Evolutionary conservation across 495 filamentous ascomycete genomes (phyloP).

Genomic region (Penicillium arizonense): DNA sequence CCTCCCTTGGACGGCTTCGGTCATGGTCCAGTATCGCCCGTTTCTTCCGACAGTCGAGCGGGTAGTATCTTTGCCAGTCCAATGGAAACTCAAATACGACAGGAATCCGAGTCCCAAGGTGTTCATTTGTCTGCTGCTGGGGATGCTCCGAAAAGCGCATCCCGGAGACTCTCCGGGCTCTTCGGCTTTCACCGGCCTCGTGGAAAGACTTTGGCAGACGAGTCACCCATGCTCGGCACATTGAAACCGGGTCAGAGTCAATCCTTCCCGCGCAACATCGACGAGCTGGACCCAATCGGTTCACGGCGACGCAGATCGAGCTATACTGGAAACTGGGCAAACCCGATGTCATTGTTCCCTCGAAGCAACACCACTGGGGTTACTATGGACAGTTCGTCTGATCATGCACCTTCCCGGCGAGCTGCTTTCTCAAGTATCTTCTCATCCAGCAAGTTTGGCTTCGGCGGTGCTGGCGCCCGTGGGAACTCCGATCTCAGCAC

Average conservation of each 20-base stretch:
- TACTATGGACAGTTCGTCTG: slow-evolving; percentile 44
- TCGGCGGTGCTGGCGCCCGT: slow-evolving; percentile 37
- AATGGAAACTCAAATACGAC: slow-evolving; percentile 60
- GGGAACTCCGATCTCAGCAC: slow-evolving; percentile 44
- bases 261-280: slow-evolving; percentile 71
- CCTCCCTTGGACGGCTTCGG: slow-evolving; percentile 34
- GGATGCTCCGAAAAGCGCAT: slow-evolving; percentile 46
- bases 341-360: slow-evolving; percentile 54
- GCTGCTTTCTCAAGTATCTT: slow-evolving; percentile 47
- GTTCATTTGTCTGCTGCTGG: slow-evolving; percentile 38
- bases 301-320: slow-evolving; percentile 62
- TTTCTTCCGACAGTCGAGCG: slow-evolving; percentile 61
- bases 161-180: slow-evolving; percentile 55
- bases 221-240: slow-evolving; percentile 67
- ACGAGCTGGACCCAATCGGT: slow-evolving; percentile 68
- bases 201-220: slow-evolving; percentile 67
- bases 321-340: slow-evolving; percentile 60
- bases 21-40: slow-evolving; percentile 67
- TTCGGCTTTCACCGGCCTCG: slow-evolving; percentile 71
- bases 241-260: slow-evolving; percentile 77
- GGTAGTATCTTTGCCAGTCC: slow-evolving; percentile 68
- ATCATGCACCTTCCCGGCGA: slow-evolving; percentile 43
- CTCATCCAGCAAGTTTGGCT: slow-evolving; percentile 42
- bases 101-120: slow-evolving; percentile 32
- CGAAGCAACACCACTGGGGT: slow-evolving; percentile 42